phyloP scores from a whole-genome alignment of 129 eudicot genomes.

The Helianthus annuus region DNA sequence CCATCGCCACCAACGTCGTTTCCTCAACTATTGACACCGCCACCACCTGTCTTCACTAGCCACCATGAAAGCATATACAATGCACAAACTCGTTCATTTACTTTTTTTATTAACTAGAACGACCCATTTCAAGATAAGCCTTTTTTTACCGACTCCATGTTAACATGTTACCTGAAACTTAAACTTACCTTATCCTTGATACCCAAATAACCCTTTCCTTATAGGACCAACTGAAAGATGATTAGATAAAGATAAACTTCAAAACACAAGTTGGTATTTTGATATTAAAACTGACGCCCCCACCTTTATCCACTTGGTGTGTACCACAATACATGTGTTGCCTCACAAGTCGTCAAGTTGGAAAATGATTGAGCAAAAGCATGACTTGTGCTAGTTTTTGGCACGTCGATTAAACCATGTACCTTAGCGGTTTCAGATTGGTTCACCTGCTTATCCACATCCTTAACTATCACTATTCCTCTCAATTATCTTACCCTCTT shows the following conservation, averaged over 20 bases:
- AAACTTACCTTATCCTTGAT: not conserved
- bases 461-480: not conserved
- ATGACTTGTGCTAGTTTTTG: not conserved
- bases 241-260: not conserved
- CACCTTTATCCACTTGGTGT: constrained; percentile 5
- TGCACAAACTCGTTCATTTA: too few relatives aligned
- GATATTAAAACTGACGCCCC: not conserved
- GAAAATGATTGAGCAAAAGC: not conserved
- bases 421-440: not conserved
- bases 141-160: not conserved
- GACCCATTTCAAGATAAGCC: too few relatives aligned
- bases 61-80: too few relatives aligned
- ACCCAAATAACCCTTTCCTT: not conserved
- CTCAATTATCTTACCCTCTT: not conserved
- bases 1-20: too few relatives aligned
- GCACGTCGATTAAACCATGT: not conserved
- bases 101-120: too few relatives aligned
- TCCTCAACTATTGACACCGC: too few relatives aligned
- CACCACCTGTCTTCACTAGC: too few relatives aligned
- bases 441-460: not conserved
- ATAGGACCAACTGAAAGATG: not conserved
- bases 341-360: constrained; percentile 1
- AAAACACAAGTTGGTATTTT: not conserved
- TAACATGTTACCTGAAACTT: too few relatives aligned
- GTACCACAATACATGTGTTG: not conserved